A percentile compares a stretch with the other conserved stretches of the same genome.
Evolutionary conservation across 805 yeast species (phyloP).

Genomic region (Suhomyces pyralidae): DNA sequence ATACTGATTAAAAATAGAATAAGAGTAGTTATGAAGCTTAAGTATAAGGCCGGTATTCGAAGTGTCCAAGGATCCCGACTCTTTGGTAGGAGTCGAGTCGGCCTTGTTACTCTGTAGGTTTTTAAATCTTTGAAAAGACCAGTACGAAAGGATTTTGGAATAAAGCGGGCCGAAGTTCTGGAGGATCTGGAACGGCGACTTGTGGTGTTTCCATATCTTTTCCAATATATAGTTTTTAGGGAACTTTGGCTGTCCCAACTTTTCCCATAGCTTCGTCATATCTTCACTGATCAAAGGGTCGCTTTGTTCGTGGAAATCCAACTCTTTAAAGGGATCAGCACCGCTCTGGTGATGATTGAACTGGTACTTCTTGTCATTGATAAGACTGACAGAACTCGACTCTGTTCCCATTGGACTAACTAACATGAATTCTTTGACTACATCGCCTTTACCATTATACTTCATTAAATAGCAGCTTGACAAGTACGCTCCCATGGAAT

Average conservation of each 20-base stretch:
- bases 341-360: conserved; percentile 33
- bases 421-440: conserved; percentile 22
- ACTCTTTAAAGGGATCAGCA: conserved; percentile 35
- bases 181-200: conserved; percentile 38
- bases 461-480: conserved; percentile 40
- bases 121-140: conserved; percentile 40
- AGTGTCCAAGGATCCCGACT: not conserved
- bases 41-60: conserved; percentile 19
- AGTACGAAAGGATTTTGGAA: conserved; percentile 37
- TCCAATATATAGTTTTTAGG: conserved; percentile 30
- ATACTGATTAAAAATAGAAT: conserved; percentile 41
- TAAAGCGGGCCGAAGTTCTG: conserved; percentile 39
- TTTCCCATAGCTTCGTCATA: conserved; percentile 24
- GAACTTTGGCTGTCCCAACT: conserved; percentile 36
- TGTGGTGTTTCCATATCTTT: conserved; percentile 37
- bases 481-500: conserved; percentile 44
- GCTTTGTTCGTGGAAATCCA: conserved; percentile 12
- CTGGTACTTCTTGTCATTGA: conserved; percentile 28
- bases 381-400: conserved; percentile 32
- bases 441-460: conserved; percentile 22
- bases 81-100: not conserved
- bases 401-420: conserved; percentile 48
- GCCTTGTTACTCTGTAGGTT: conserved; percentile 22
- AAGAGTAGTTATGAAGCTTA: conserved; percentile 39
- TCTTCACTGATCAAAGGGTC: conserved; percentile 17